A percentile compares a stretch with the other conserved stretches of the same genome.
Conservation (phyloP, 1,284 basidiomycete species). For the Tetrapyrgos nigripes region DNA sequence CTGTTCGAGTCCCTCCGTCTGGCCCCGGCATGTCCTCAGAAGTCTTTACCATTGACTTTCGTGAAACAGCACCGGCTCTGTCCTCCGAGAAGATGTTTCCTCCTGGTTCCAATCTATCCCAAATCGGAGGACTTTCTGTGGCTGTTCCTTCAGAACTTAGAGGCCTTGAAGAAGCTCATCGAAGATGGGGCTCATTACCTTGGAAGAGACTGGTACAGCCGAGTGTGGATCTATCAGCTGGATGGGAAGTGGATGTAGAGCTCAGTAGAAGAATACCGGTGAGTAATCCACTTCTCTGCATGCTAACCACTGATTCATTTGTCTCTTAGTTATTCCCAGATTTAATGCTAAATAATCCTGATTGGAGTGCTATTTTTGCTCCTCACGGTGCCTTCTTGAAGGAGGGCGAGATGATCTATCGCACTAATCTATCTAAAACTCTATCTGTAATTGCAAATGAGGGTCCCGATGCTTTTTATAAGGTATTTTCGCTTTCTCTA, state of each 20-base stretch:
- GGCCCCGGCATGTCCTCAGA: constrained; percentile 52
- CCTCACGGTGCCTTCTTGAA: constrained; percentile 74
- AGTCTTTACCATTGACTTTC: constrained; percentile 85
- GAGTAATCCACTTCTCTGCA: constrained; percentile 29
- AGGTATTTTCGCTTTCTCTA: constrained; percentile 46
- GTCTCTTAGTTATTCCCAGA: constrained; percentile 50
- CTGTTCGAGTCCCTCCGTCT: constrained; percentile 76
- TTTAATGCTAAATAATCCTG: constrained; percentile 77
- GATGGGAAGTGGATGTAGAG: constrained; percentile 81
- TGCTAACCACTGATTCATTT: constrained; percentile 16
- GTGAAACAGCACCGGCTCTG: constrained; percentile 83
- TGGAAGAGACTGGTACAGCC: constrained; percentile 85
- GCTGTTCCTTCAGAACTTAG: constrained; percentile 89
- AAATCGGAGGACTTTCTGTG: constrained; percentile 81
- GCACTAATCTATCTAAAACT: constrained; percentile 75
- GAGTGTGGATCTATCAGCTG: constrained; percentile 74
- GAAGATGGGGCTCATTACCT: constrained; percentile 77
- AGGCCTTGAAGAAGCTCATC: constrained; percentile 83
- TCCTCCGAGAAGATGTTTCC: constrained; percentile 82
- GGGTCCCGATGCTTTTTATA: constrained; percentile 80
- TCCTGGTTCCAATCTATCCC: constrained; percentile 54
- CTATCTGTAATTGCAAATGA: constrained; percentile 68
- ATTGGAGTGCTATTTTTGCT: constrained; percentile 85
- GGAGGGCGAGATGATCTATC: constrained; percentile 76
- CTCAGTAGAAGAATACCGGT: constrained; percentile 77